phyloP scores from a whole-genome alignment of 768 basidiomycete genomes.

The Podaxis sp. region DNA sequence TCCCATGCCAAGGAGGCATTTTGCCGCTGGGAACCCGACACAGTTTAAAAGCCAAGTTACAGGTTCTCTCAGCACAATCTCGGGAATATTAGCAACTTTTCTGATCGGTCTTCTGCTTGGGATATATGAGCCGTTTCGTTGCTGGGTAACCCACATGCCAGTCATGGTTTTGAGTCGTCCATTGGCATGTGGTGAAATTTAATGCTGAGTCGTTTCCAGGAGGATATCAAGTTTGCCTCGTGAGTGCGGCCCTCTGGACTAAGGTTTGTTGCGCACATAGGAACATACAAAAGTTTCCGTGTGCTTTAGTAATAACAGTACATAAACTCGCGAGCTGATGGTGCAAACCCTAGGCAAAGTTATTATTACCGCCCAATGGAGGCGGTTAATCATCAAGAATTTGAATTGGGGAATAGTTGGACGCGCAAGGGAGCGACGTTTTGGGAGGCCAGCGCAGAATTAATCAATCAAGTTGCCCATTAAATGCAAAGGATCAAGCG shows the following conservation, averaged over 20 bases:
- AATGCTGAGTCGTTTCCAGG: neutral
- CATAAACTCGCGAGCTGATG: neutral
- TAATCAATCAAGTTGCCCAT: slow-evolving; percentile 5
- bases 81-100: neutral
- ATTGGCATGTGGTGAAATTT: neutral
- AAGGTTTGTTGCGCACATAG: neutral
- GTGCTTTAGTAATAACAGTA: neutral
- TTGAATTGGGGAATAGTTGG: neutral
- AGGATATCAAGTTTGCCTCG: neutral
- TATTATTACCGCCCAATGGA: neutral
- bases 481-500: slow-evolving; percentile 6
- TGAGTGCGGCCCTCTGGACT: neutral
- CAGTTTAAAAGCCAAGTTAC: neutral
- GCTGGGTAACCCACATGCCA: neutral
- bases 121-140: neutral
- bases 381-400: neutral
- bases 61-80: neutral
- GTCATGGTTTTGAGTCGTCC: neutral
- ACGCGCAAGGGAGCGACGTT: neutral
- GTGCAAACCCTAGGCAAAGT: neutral
- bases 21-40: neutral
- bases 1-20: neutral
- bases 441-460: neutral
- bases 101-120: neutral
- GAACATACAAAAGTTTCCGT: neutral